phyloP scores from a whole-genome alignment of 176 grass and related monocot genomes.

The Puya raimondii region DNA sequence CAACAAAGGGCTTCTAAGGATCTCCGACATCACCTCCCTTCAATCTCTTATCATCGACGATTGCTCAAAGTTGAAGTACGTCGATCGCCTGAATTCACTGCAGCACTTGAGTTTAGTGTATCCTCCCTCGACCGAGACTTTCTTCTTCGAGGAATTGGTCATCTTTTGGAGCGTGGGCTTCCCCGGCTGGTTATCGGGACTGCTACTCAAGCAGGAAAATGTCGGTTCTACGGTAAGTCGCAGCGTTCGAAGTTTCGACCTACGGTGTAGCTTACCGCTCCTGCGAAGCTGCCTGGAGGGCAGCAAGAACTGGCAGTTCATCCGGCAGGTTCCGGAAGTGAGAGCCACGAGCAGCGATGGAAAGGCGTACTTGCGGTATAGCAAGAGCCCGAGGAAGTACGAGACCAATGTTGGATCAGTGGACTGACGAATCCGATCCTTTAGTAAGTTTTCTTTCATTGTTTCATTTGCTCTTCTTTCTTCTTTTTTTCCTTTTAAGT shows the following conservation, averaged over 20 bases:
- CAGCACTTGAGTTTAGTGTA: conserved; percentile 47
- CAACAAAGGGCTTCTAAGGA: conserved; percentile 44
- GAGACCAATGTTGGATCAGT: conserved; percentile 58
- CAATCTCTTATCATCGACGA: conserved; percentile 32
- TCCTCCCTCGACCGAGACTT: conserved; percentile 57
- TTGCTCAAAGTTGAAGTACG: conserved; percentile 65
- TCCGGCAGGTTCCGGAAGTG: conserved; percentile 63
- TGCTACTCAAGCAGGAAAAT: conserved; percentile 42
- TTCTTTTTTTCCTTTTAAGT: background rate
- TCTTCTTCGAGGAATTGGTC: conserved; percentile 68
- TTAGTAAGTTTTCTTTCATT: conserved; percentile 11
- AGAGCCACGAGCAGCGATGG: conserved; percentile 40
- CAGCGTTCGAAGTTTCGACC: conserved; percentile 38
- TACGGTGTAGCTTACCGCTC: conserved; percentile 48
- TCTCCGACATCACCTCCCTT: conserved; percentile 40
- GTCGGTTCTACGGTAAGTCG: background rate
- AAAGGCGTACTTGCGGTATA: conserved; percentile 53
- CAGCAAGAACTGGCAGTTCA: conserved; percentile 64
- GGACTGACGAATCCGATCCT: conserved; percentile 45
- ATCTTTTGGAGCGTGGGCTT: conserved; percentile 69
- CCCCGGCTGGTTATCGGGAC: conserved; percentile 51
- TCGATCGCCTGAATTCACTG: conserved; percentile 39
- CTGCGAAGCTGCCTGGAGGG: conserved; percentile 62
- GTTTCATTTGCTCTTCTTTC: conserved; percentile 9
- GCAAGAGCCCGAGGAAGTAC: conserved; percentile 39